A percentile compares a stretch with the other conserved stretches of the same genome.
These are phyloP conservation scores for Avena sativa DNA, from an alignment of 176 grass and related monocot species.

Conservation along the genomic window DNA sequence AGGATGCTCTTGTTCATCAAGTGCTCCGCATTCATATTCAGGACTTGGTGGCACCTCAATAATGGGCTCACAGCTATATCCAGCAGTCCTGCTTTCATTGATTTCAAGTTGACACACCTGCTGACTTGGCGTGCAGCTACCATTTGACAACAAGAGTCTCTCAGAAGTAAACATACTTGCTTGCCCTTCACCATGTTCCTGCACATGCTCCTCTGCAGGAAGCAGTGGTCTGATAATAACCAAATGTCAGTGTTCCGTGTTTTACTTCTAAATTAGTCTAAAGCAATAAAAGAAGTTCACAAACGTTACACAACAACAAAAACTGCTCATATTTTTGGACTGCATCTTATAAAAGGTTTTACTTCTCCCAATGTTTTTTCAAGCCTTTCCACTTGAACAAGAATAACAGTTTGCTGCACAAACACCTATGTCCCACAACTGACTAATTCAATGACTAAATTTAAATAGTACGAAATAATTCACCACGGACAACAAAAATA, in stretches of 20 bases:
- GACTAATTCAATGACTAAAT: slow-evolving; percentile 22
- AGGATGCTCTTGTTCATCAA: slow-evolving; percentile 25
- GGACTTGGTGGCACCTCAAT: slow-evolving; percentile 59
- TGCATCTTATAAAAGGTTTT: slow-evolving; percentile 19
- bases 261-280: slow-evolving; percentile 17
- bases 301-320: background rate
- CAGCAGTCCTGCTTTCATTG: slow-evolving; percentile 37
- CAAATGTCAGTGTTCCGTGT: slow-evolving; percentile 34
- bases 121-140: slow-evolving; percentile 29
- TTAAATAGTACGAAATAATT: slow-evolving; percentile 8
- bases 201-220: slow-evolving; percentile 42
- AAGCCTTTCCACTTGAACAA: slow-evolving; percentile 10
- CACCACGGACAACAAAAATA: slow-evolving; percentile 6
- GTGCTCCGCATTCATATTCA: slow-evolving; percentile 44
- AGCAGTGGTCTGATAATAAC: slow-evolving; percentile 44
- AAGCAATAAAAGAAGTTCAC: slow-evolving; percentile 21
- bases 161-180: slow-evolving; percentile 30
- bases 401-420: background rate
- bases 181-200: slow-evolving; percentile 29
- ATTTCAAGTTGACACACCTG: slow-evolving; percentile 28
- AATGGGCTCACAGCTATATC: slow-evolving; percentile 48
- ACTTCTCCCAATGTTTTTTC: slow-evolving; percentile 14
- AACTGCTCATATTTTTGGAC: background rate
- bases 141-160: slow-evolving; percentile 26
- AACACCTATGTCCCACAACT: slow-evolving; percentile 8